Base-by-base conservation (phyloP, 192 early-diverging fungal genomes). In the Umbelopsis sp. region DNA sequence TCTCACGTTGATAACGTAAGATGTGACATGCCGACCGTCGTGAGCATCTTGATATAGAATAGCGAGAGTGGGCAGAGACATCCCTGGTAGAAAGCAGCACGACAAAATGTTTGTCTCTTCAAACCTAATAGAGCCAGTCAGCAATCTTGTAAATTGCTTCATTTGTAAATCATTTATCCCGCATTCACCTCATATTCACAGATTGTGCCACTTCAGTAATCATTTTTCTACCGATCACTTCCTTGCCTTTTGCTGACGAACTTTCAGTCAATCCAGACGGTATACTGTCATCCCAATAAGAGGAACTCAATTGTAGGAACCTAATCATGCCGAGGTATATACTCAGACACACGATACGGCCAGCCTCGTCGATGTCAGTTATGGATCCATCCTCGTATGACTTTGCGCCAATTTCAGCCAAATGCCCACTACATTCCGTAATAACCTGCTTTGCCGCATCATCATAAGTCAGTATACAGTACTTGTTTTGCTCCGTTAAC, bases 291-390 rank as follows among this genome's bases (percentile, higher is more conserved):
- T 46, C 47, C 44, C 37, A 49, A 53, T 35, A n/a, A 27, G 27
- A 25, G 35, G 72, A 49, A 22, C 82, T 79, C 64, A 93, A 65
- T 20, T 85, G 85, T 8, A 94, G 79, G 11, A 91, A 70, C 50
- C 91, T 89, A 22, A 93, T 76, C 12, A 88, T 74, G 0, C 92
- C 92, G 58, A 91, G 87, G 77, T 92, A 93, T 27, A 85, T 65
- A 65, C 89, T 86, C 23, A 90, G 68, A 13, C 83, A 88, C 47
- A 89, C 67, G 15, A 90, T 49, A 4, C 85, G 79, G 10, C 66
- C 71, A 9, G 72, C 67, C 13, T 86, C 86, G 73, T 92, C 91
- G 3, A 94, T 78, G 7, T 81, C 68, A 1, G 83, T 83, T 13
- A 92, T 27, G 23, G 80, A 80, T 2, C 83, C 78, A 20, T 78